These are phyloP conservation scores for Eucalyptus shirleyi DNA, from an alignment of 345 rosid species.

Conservation along the genomic window DNA sequence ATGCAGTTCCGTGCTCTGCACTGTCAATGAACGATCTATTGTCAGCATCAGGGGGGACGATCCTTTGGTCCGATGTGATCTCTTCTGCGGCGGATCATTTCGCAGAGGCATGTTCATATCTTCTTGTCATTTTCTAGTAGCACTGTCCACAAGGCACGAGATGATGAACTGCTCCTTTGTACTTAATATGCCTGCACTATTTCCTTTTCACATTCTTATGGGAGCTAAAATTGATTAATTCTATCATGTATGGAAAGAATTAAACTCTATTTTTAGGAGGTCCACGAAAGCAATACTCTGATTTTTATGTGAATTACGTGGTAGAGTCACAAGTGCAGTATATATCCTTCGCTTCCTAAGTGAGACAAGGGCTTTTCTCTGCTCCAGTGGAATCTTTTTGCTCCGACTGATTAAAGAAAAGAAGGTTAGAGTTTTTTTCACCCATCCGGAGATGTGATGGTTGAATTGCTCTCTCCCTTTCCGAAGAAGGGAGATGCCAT, in stretches of 20 bases:
- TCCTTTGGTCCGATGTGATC: conserved; percentile 55
- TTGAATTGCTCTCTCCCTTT: no score
- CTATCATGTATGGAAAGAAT: not conserved
- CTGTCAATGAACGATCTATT: conserved; percentile 76
- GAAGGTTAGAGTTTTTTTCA: no score
- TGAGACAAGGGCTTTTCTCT: no score
- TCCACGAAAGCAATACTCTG: no score
- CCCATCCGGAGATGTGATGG: no score
- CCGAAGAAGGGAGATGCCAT: no score
- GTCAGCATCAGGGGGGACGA: conserved; percentile 72
- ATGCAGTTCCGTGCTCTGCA: conserved; percentile 71
- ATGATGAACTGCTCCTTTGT: not conserved
- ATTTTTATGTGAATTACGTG: no score
- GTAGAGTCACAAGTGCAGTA: no score
- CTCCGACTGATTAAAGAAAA: no score
- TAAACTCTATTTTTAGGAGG: no score
- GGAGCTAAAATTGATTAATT: not conserved
- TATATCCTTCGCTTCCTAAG: no score
- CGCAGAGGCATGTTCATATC: not conserved
- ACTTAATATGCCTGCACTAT: not conserved
- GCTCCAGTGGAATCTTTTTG: no score
- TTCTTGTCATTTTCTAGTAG: not conserved
- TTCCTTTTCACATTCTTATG: not conserved
- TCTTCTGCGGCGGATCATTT: conserved; percentile 44
- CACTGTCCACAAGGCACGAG: not conserved